Evolutionary conservation across 495 filamentous ascomycete species (phyloP).

Genomic region (Aspergillus egyptiacus): DNA sequence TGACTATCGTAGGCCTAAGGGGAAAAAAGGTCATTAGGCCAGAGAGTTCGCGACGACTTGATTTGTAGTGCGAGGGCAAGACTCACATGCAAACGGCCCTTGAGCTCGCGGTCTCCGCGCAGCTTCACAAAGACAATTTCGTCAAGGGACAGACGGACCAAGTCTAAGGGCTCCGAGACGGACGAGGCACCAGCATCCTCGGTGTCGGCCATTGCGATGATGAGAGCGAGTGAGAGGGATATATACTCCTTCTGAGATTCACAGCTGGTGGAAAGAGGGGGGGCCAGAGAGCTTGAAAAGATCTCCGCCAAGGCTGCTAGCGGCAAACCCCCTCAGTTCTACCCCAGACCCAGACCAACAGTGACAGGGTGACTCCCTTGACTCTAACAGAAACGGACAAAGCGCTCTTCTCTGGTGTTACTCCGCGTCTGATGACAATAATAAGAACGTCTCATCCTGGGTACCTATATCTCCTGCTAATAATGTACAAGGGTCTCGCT

Average conservation of each 20-base stretch:
- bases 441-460: no score
- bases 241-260: no score
- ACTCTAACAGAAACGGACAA: neutral
- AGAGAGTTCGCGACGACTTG: no score
- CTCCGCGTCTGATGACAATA: constrained; percentile 3
- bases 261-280: neutral
- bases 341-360: neutral
- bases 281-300: constrained; percentile 6
- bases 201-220: constrained; percentile 58
- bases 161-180: constrained; percentile 84
- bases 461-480: neutral
- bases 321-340: neutral
- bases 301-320: constrained; percentile 12
- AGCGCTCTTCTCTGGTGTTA: neutral
- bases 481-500: neutral
- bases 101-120: constrained; percentile 88
- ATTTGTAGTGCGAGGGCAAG: no score
- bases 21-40: constrained; percentile 10
- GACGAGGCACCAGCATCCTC: constrained; percentile 57
- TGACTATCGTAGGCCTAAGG: constrained; percentile 92
- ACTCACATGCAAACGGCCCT: constrained; percentile 86
- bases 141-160: constrained; percentile 88
- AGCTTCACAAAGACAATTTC: constrained; percentile 97
- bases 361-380: neutral
- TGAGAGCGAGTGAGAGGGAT: neutral